Evolutionary conservation across 257 asterid species (phyloP), one percentile per base, ranked within the genome.

Genomic region (Solanum corneliomulleri): DNA sequence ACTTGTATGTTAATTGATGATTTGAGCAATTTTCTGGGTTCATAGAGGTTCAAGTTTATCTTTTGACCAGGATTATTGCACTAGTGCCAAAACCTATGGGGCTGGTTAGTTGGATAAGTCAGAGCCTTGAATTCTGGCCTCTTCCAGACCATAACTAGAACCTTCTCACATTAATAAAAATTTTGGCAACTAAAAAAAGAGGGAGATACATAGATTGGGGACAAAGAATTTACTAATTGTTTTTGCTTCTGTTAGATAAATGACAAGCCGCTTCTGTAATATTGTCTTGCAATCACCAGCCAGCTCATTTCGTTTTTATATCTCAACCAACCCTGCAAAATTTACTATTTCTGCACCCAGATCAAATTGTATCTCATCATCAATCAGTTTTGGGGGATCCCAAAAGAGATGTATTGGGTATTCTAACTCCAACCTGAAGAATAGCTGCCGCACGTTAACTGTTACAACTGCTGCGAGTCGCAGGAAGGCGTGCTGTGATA

Each of bases 261-360:
- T 87, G 92, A 86, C 86, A 89, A 89, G 86, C 89, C 92, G 91
- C 82, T 88, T 88, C 82, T 91, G 85, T 87, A 83, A 89, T 90
- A 89, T 91, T 37, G 58, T 87, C 77, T 88, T 86, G 70, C 93
- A 81, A 85, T 87, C 92, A 31, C 89, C 94, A 29, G 60, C 91
- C 45, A 66, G 74, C 86, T 90, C 86, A 15, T 86, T 88, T 87
- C 71, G 82, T 90, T 90, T 86, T 83, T 89, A 52, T 78, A 66
- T 88, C 87, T 88, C 91, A 74, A 49, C 78, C 86, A 91, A 86
- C 87, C 88, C 87, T 86, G 81, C 33, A 27, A 85, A 88, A 82
- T 33, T 94, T 83, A 80, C 35, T 89, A 84, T 86, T 56, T 20
- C 64, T 56, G 64, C 64, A 56, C 25, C 64, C 25, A 20, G 25